Evolutionary conservation across 177 flowering plant genomes (phyloP).

Genomic region (Vitis hybrid): DNA sequence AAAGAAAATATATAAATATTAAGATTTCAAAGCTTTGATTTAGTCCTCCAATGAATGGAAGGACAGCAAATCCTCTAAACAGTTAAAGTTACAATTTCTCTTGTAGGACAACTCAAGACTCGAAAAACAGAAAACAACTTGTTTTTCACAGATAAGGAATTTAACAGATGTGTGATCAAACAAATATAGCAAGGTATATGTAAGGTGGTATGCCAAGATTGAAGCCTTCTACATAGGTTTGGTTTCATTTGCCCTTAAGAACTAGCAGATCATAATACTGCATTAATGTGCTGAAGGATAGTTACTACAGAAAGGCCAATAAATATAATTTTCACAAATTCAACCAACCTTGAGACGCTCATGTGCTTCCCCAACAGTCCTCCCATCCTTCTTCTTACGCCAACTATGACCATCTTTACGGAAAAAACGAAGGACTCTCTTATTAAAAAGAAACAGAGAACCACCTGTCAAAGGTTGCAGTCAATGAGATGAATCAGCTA

Average conservation of each 20-base stretch:
- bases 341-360: constrained; percentile 82
- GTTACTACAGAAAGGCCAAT: neutral
- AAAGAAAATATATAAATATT: too few relatives aligned
- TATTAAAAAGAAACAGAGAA: constrained; percentile 82
- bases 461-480: constrained; percentile 59
- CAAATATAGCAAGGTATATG: neutral
- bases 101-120: neutral
- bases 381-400: constrained; percentile 85
- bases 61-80: neutral
- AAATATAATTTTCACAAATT: neutral
- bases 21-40: neutral
- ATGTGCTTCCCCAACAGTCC: constrained; percentile 90
- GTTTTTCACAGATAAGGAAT: neutral
- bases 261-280: neutral
- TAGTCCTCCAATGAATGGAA: neutral
- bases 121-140: neutral
- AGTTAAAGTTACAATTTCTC: neutral
- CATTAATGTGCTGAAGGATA: neutral
- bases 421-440: constrained; percentile 68
- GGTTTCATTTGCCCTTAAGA: neutral
- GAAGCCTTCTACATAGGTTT: neutral
- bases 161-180: neutral
- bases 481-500: neutral
- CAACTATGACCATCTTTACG: constrained; percentile 90
- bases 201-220: neutral